These are phyloP conservation scores for Verbena officinalis DNA, from an alignment of 257 asterid species.

Conservation along the genomic window DNA sequence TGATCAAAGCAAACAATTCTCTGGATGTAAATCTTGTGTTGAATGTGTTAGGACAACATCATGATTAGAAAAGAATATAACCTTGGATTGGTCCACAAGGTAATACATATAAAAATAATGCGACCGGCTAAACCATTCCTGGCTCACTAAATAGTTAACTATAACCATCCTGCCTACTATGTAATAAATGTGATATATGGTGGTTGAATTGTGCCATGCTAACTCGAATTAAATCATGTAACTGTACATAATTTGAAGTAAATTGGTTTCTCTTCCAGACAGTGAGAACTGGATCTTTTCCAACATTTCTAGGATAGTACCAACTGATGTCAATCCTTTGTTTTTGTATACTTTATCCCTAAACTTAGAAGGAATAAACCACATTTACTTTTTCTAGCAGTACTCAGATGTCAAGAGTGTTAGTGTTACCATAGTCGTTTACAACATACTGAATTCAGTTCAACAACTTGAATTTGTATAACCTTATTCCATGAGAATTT, in stretches of 20 bases:
- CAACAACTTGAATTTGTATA: constrained; percentile 6
- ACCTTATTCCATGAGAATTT: background rate
- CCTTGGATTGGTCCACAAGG: background rate
- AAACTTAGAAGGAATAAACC: constrained; percentile 6
- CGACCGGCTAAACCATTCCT: background rate
- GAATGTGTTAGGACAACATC: constrained; percentile 9
- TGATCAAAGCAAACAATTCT: background rate
- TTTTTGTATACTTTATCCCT: background rate
- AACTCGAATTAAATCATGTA: background rate
- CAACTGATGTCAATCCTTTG: background rate
- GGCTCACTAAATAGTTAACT: background rate
- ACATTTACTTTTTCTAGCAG: background rate
- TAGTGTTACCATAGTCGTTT: constrained; percentile 7
- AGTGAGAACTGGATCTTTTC: background rate
- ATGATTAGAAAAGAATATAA: background rate
- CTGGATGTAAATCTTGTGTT: background rate
- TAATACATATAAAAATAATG: background rate
- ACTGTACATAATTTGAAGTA: background rate
- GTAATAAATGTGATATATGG: background rate
- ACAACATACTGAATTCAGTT: background rate
- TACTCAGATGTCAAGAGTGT: background rate
- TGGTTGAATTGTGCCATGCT: background rate
- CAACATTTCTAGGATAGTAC: background rate
- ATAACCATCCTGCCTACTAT: background rate
- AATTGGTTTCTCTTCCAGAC: background rate